Evolutionary conservation across 768 basidiomycete species (phyloP).

Genomic region (Lactifluus echinatus): DNA sequence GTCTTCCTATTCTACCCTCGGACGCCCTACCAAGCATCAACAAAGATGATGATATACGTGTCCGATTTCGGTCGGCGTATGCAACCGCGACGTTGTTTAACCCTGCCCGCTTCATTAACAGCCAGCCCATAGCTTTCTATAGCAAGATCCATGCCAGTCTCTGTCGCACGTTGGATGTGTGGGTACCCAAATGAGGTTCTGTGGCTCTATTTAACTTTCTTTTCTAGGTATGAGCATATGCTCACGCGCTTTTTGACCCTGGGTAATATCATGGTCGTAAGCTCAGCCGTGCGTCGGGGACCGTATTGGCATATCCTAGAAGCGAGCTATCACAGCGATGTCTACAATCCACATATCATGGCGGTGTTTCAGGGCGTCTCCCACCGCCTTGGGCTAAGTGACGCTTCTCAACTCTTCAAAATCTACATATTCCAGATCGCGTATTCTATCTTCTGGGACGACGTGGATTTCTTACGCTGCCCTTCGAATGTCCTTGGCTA

Average conservation of each 20-base stretch:
- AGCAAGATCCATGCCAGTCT: constrained; percentile 37
- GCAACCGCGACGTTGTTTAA: constrained; percentile 52
- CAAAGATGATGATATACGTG: constrained; percentile 71
- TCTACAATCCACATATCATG: constrained; percentile 33
- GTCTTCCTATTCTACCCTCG: constrained; percentile 28
- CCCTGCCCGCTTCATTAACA: constrained; percentile 32
- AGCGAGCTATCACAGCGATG: constrained; percentile 39
- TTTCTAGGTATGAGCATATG: constrained; percentile 50
- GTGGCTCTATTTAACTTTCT: not conserved
- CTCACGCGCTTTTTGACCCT: constrained; percentile 62
- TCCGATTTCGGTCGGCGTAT: constrained; percentile 68
- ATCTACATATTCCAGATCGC: constrained; percentile 74
- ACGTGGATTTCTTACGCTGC: constrained; percentile 45
- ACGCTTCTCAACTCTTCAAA: constrained; percentile 58
- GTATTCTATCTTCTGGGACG: constrained; percentile 46
- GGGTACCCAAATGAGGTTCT: constrained; percentile 23
- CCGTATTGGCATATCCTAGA: constrained; percentile 88
- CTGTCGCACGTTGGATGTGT: constrained; percentile 42
- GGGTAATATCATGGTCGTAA: constrained; percentile 72
- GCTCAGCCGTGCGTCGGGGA: constrained; percentile 66
- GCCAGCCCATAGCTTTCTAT: constrained; percentile 37
- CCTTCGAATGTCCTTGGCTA: constrained; percentile 75
- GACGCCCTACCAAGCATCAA: constrained; percentile 44
- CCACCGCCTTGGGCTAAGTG: constrained; percentile 53
- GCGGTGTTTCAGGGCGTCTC: constrained; percentile 55